Base-by-base conservation (phyloP, 129 eudicot genomes). In the Calendula officinalis region DNA sequence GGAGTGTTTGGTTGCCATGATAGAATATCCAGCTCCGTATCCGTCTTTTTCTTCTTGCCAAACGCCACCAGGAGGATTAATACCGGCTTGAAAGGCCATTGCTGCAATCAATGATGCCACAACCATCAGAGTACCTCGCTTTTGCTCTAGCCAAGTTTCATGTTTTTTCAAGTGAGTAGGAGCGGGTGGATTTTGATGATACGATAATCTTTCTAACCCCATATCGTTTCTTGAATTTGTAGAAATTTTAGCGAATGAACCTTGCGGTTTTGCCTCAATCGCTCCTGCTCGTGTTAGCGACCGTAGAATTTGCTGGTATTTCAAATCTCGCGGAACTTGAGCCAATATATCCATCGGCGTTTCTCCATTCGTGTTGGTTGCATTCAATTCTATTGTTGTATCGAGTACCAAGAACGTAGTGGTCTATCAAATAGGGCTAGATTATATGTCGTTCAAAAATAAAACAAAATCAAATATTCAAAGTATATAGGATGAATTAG, bases 81-180 rank as follows among this genome's bases (percentile, higher is more conserved):
- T 22, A 22, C 30, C 30, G 30, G 30, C 30, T 22, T 22, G 30
- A 22, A 80, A 76, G 8, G 81, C 76, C 73, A 80, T 72, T 22
- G 78, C 68, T 41, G 81, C 81, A 4, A 80, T 66, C 3, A 80
- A 67, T n/a, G 81, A 71, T 22, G 85, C 81, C 16, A 71, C 81
- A 5, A 80, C 68, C 85, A 80, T 80, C 36, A 75, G 34, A 7
- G 81, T 47, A 7, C 27, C 41, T 5, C 76, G 65, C 38, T 71
- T 57, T 15, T 17, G 62, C 5, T 68, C 74, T 7, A 81, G 12
- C 86, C 79, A 76, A 2, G 62, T 64, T 9, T 62, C 55, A 6
- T 16, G 13, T 5, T 33, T 67, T 8, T 45, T 45, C 15, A 45
- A 45, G 50, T 45, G 13, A 45, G 3, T 9, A 55, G 41, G 60